Percentiles rank a stretch among this genome's conserved stretches.
These are phyloP conservation scores for Fraxinus xanthoxyloides DNA, from an alignment of 305 asterid genomes.

Conservation along the genomic window DNA sequence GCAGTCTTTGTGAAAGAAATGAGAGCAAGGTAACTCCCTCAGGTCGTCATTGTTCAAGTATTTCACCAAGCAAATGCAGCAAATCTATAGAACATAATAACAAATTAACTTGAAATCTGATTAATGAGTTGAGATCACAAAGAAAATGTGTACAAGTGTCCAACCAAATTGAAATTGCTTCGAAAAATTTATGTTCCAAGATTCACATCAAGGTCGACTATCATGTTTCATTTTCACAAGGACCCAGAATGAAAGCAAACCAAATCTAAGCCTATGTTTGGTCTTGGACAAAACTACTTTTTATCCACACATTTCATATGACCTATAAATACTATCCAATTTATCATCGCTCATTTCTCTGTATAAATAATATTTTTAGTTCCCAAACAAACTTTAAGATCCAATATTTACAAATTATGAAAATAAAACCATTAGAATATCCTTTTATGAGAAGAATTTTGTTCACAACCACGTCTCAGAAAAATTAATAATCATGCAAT, in stretches of 20 bases:
- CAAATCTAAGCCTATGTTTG: no score
- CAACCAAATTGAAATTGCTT: not conserved
- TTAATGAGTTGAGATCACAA: not conserved
- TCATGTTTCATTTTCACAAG: not conserved
- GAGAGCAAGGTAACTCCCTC: conserved; percentile 80
- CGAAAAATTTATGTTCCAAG: not conserved
- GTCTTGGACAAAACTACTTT: no score
- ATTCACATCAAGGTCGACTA: not conserved
- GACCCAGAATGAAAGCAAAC: not conserved
- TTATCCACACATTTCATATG: no score
- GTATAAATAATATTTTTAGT: no score
- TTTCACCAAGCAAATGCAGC: conserved; percentile 89
- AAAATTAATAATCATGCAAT: not conserved
- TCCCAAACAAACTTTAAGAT: not conserved
- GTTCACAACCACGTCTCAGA: not conserved
- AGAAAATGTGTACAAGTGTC: not conserved
- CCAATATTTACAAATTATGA: not conserved
- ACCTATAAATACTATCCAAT: no score
- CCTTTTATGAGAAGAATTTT: not conserved
- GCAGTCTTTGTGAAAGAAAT: conserved; percentile 91
- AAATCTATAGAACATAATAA: conserved; percentile 50
- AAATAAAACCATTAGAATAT: not conserved
- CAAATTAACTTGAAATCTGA: not conserved
- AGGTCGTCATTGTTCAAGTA: conserved; percentile 86
- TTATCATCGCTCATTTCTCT: no score